phyloP scores from a whole-genome alignment of 2,329 filamentous ascomycete genomes.

The Phyllosticta ampelicida region DNA sequence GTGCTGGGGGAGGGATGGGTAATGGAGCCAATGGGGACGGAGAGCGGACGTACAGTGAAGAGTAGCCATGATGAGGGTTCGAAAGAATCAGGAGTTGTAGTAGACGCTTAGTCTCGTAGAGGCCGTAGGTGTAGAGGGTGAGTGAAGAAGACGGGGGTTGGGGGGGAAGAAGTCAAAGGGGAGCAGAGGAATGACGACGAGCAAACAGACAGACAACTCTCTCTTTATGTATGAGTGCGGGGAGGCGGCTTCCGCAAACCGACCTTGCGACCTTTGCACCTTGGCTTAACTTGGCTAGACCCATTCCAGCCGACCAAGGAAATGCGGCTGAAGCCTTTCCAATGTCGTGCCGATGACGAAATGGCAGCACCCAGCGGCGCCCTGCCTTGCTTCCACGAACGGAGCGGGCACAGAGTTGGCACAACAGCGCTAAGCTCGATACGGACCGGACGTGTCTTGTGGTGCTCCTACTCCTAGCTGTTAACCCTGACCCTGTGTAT shows the following conservation, averaged over 20 bases:
- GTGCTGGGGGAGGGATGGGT: neutral
- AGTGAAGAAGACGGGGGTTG: too few relatives aligned
- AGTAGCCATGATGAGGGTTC: slow-evolving; percentile 43
- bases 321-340: neutral
- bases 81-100: neutral
- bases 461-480: too few relatives aligned
- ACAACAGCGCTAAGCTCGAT: neutral
- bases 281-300: too few relatives aligned
- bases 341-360: neutral
- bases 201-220: too few relatives aligned
- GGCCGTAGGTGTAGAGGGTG: too few relatives aligned
- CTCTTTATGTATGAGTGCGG: slow-evolving; percentile 9
- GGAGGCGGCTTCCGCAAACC: too few relatives aligned
- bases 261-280: too few relatives aligned
- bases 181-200: neutral
- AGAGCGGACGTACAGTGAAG: slow-evolving; percentile 50
- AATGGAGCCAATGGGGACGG: neutral
- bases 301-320: neutral
- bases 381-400: too few relatives aligned
- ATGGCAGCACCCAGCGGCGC: neutral
- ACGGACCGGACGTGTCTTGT: too few relatives aligned
- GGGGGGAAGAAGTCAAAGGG: neutral
- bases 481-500: too few relatives aligned
- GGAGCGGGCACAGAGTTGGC: neutral
- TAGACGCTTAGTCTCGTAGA: too few relatives aligned